These are phyloP conservation scores for Skeletonema potamos DNA, from an alignment of 108 stramenopile species.

Conservation along the genomic window DNA sequence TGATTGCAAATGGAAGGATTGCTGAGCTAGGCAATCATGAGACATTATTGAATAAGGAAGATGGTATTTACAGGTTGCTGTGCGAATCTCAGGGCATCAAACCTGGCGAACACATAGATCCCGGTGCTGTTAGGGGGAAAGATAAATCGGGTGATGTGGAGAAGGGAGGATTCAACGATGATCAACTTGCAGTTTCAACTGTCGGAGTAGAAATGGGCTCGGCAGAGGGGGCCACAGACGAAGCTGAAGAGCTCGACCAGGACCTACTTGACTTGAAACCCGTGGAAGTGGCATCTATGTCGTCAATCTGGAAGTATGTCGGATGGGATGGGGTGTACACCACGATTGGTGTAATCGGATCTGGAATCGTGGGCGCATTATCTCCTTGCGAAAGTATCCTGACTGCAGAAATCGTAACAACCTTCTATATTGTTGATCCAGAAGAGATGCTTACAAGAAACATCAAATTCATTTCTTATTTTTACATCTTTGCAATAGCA, in stretches of 20 bases:
- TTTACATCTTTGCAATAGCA: constrained; percentile 27
- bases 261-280: constrained; percentile 9
- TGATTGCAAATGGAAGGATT: constrained; percentile 78
- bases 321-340: constrained; percentile 20
- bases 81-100: constrained; percentile 32
- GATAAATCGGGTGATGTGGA: neutral
- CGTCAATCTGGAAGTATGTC: constrained; percentile 17
- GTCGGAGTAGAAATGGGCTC: neutral
- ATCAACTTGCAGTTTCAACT: neutral
- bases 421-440: constrained; percentile 18
- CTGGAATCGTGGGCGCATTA: constrained; percentile 25
- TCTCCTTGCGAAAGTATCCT: constrained; percentile 44
- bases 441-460: constrained; percentile 33
- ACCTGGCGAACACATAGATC: neutral
- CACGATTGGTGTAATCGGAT: constrained; percentile 20
- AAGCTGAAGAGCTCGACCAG: neutral
- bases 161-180: neutral
- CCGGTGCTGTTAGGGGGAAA: neutral
- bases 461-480: constrained; percentile 7
- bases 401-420: constrained; percentile 43
- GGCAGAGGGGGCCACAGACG: neutral
- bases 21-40: constrained; percentile 93
- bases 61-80: constrained; percentile 41
- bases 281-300: constrained; percentile 20
- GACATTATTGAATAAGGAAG: constrained; percentile 57